Percentiles rank a stretch among this genome's conserved stretches.
Evolutionary conservation across 176 grass and related monocot genomes (phyloP).

Genomic region (Neostapfia colusana): DNA sequence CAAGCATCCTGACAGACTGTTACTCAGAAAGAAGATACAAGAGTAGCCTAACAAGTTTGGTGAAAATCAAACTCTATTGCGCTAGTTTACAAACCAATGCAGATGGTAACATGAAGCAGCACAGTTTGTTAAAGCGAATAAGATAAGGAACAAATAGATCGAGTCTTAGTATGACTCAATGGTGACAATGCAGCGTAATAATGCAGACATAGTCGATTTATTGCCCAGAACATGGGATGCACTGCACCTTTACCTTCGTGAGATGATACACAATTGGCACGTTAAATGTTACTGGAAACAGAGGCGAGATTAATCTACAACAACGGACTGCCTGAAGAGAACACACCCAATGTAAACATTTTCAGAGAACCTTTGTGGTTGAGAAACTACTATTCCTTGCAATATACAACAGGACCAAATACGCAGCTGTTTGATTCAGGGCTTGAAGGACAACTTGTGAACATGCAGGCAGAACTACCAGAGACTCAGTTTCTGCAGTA

Average conservation of each 20-base stretch:
- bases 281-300: too few relatives aligned
- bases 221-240: background rate
- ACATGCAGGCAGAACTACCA: background rate
- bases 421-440: slow-evolving; percentile 33
- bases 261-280: too few relatives aligned
- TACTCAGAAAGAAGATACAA: background rate
- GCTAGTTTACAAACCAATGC: background rate
- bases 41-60: background rate
- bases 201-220: background rate
- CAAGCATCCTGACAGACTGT: too few relatives aligned
- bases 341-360: background rate
- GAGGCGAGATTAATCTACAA: background rate
- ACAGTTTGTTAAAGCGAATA: background rate
- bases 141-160: background rate
- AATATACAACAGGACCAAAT: background rate
- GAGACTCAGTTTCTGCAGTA: background rate
- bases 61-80: background rate
- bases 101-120: background rate
- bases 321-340: background rate
- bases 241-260: too few relatives aligned
- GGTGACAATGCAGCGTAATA: background rate
- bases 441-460: background rate
- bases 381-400: background rate
- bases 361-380: background rate
- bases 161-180: background rate